Evolutionary conservation across 371 early-diverging fungal species (phyloP).

Genomic region (Massospora cicadina): DNA sequence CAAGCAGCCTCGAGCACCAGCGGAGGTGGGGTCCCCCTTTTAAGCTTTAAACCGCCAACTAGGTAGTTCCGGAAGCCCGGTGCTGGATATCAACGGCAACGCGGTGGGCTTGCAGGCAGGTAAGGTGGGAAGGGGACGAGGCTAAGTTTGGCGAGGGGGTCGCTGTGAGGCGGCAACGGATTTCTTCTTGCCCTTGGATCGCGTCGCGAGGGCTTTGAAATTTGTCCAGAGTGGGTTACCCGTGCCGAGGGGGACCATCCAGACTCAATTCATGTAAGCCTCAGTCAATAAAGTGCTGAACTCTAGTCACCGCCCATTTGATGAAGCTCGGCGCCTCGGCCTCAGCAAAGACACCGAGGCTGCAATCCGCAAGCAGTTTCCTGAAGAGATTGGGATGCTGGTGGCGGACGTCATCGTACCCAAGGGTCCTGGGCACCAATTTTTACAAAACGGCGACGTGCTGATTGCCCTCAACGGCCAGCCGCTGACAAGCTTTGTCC

Average conservation of each 20-base stretch:
- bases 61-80: conserved; percentile 67
- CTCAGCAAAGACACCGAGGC: conserved; percentile 48
- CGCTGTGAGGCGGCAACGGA: conserved; percentile 66
- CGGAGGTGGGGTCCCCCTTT: conserved; percentile 31
- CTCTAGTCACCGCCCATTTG: conserved; percentile 37
- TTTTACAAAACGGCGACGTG: conserved; percentile 76
- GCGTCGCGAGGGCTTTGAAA: conserved; percentile 61
- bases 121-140: conserved; percentile 10
- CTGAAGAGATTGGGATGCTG: conserved; percentile 76
- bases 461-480: conserved; percentile 56
- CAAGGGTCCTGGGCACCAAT: conserved; percentile 53
- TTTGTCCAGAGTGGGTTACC: conserved; percentile 39
- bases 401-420: conserved; percentile 67
- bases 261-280: conserved; percentile 29
- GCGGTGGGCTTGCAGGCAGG: conserved; percentile 87
- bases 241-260: conserved; percentile 81
- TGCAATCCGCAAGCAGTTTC: conserved; percentile 36
- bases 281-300: not conserved
- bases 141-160: conserved; percentile 22
- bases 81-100: conserved; percentile 78
- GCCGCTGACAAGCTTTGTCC: conserved; percentile 67
- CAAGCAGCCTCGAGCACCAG: conserved; percentile 64
- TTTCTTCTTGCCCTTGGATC: conserved; percentile 77
- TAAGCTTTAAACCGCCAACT: not conserved
- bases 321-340: conserved; percentile 57